phyloP scores from a whole-genome alignment of 1,139 yeast species.

The Taphrina communis region DNA sequence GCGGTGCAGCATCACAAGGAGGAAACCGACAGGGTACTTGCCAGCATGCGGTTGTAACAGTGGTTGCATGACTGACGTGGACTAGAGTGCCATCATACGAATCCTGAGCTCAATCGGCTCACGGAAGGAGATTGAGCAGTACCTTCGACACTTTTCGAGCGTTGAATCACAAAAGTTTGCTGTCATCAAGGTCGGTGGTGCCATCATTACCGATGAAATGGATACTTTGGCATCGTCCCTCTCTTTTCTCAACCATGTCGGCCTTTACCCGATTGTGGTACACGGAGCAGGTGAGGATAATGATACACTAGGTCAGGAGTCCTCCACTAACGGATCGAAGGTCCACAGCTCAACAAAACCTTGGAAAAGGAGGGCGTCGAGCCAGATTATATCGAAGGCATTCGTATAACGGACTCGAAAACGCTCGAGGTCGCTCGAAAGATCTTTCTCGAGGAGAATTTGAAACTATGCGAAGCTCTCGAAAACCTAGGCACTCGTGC shows the following conservation, averaged over 20 bases:
- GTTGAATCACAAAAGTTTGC: constrained; percentile 90
- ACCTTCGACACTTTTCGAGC: constrained; percentile 92
- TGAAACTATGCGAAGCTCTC: constrained; percentile 90
- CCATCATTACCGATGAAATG: constrained; percentile 91
- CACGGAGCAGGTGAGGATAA: constrained; percentile 77
- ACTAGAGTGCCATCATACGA: constrained; percentile 62
- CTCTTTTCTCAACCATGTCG: constrained; percentile 95
- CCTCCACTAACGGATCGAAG: neutral
- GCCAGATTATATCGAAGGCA: constrained; percentile 95
- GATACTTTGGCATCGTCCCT: constrained; percentile 93
- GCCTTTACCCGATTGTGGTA: constrained; percentile 91
- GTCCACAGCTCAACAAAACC: constrained; percentile 95
- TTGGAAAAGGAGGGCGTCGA: constrained; percentile 93
- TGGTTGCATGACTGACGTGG: too few species aligned
- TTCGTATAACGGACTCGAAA: constrained; percentile 90
- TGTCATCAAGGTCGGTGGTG: constrained; percentile 98
- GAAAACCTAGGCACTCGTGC: constrained; percentile 98
- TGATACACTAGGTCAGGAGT: neutral
- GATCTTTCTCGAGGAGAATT: constrained; percentile 92
- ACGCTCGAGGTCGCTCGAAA: constrained; percentile 96
- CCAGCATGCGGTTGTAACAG: too few species aligned
- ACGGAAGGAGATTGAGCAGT: constrained; percentile 96
- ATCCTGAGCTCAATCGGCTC: constrained; percentile 93
- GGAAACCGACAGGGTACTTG: constrained; percentile 36
- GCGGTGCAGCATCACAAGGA: constrained; percentile 38